A percentile compares a stretch with the other conserved stretches of the same genome.
phyloP scores from a whole-genome alignment of 2,329 filamentous ascomycete genomes.

The Clarireedia homoeocarpa region DNA sequence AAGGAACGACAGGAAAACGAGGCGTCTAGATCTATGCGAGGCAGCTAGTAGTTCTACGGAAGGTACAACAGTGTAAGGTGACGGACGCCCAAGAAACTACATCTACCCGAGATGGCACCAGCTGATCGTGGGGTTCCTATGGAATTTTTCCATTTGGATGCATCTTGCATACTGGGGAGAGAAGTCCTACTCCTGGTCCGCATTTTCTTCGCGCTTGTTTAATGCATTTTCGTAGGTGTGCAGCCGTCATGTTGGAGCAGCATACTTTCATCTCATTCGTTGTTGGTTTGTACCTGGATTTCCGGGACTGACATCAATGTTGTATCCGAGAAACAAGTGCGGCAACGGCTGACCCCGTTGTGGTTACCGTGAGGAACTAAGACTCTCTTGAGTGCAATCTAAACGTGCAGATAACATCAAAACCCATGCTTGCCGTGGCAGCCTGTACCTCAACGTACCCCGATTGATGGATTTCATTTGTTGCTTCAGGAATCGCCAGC shows the following conservation, averaged over 20 bases:
- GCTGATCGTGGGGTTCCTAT: constrained; percentile 5
- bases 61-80: background rate
- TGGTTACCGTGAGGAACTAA: constrained; percentile 1
- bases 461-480: too few relatives aligned
- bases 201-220: constrained; percentile 7
- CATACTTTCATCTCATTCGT: background rate
- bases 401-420: background rate
- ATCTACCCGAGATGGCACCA: constrained; percentile 9
- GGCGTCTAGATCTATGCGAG: constrained; percentile 2
- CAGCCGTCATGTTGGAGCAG: background rate
- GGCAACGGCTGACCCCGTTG: background rate
- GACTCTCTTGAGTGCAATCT: background rate
- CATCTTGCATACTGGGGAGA: background rate
- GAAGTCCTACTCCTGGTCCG: background rate
- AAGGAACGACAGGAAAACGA: background rate
- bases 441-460: background rate
- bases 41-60: background rate
- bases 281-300: constrained; percentile 1
- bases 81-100: background rate
- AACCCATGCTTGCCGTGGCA: background rate
- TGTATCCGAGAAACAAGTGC: background rate
- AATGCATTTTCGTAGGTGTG: constrained; percentile 3
- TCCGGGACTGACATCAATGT: background rate
- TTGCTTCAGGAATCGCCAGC: too few relatives aligned
- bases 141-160: background rate